A percentile compares a stretch with the other conserved stretches of the same genome.
phyloP scores from a whole-genome alignment of 108 stramenopile genomes.

The Aurantiochytrium sp. region DNA sequence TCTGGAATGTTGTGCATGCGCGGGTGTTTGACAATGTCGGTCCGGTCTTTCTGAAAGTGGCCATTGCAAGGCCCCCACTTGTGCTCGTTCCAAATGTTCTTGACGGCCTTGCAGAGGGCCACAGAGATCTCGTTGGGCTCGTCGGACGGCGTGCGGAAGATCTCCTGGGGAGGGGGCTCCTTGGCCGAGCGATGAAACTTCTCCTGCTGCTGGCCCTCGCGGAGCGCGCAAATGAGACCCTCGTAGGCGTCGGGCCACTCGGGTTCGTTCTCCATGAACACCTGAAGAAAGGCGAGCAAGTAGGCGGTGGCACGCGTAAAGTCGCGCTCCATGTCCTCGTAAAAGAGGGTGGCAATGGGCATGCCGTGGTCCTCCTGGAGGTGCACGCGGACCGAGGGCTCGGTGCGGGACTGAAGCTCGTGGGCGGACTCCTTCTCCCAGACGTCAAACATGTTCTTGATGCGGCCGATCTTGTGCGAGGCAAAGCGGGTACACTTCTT shows the following conservation, averaged over 20 bases:
- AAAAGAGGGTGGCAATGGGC: background rate
- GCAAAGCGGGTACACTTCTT: background rate
- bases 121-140: background rate
- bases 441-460: background rate
- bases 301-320: background rate
- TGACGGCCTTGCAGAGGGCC: background rate
- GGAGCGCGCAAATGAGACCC: background rate
- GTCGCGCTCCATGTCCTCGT: background rate
- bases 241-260: background rate
- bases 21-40: background rate
- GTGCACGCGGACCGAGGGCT: background rate
- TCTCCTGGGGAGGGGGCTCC: background rate
- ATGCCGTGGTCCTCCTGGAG: background rate
- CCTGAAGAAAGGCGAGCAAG: background rate
- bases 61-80: conserved; percentile 30
- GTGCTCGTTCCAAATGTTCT: background rate
- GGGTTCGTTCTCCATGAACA: background rate
- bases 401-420: background rate
- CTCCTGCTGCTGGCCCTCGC: background rate
- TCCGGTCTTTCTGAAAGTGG: background rate
- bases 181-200: background rate
- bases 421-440: background rate
- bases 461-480: background rate
- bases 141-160: background rate
- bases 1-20: background rate